Conservation (phyloP, 2,329 filamentous ascomycete species). For the Exophiala viscosa region DNA sequence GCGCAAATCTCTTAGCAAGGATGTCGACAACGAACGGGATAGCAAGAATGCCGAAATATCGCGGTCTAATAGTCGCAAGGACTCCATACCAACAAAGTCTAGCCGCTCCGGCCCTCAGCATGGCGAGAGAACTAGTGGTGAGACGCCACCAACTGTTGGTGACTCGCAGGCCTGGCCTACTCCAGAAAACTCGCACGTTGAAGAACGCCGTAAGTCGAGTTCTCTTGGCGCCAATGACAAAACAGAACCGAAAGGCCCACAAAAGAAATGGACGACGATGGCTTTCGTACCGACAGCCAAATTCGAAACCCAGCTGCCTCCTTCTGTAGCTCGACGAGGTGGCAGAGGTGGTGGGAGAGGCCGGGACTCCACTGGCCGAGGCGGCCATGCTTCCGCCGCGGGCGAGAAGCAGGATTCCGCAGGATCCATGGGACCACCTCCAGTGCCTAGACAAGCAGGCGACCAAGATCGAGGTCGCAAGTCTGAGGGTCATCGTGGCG, state of each 20-base stretch:
- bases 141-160: conserved; percentile 61
- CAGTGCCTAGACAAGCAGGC: conserved; percentile 23
- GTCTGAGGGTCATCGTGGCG: conserved; percentile 30
- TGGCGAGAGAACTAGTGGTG: conserved; percentile 22
- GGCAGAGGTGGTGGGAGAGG: conserved; percentile 56
- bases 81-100: neutral
- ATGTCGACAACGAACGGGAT: conserved; percentile 15
- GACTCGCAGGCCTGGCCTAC: conserved; percentile 88
- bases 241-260: conserved; percentile 54
- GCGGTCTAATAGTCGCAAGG: conserved; percentile 12
- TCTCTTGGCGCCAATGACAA: conserved; percentile 58
- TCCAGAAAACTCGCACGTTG: conserved; percentile 71
- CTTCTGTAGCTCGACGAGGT: conserved; percentile 46
- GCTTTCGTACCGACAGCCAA: conserved; percentile 78
- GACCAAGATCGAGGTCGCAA: conserved; percentile 28
- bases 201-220: conserved; percentile 65
- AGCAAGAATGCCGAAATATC: conserved; percentile 8
- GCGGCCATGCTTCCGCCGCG: conserved; percentile 35
- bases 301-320: conserved; percentile 74
- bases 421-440: conserved; percentile 27
- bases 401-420: conserved; percentile 34
- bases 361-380: conserved; percentile 48
- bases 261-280: conserved; percentile 76
- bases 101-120: too few relatives aligned
- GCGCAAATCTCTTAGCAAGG: conserved; percentile 16